Percentiles rank a stretch among this genome's conserved stretches.
phyloP scores from a whole-genome alignment of 106 monocot genomes.

The Hemerocallis citrina region DNA sequence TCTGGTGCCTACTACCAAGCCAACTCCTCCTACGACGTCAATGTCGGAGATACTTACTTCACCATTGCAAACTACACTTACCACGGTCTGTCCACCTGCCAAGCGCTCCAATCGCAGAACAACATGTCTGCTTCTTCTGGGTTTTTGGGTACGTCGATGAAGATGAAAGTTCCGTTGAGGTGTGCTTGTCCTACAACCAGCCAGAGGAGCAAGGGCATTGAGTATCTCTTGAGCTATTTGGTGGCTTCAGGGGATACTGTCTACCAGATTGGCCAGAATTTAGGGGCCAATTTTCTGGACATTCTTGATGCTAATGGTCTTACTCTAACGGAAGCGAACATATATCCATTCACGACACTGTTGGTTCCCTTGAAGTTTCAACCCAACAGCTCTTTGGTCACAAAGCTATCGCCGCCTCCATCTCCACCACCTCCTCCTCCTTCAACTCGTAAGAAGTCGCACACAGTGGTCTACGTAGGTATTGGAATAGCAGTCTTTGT shows the following conservation, averaged over 20 bases:
- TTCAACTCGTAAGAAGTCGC: conserved; percentile 10
- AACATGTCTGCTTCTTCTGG: neutral
- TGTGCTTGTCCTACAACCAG: conserved; percentile 20
- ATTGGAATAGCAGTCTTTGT: conserved; percentile 13
- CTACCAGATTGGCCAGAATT: conserved; percentile 1
- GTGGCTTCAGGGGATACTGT: neutral
- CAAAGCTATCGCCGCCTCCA: conserved; percentile 14
- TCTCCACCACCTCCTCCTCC: conserved; percentile 16
- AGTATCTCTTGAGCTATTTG: conserved; percentile 14
- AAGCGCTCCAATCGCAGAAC: conserved; percentile 22
- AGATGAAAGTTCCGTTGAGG: conserved; percentile 15
- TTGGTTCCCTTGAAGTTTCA: conserved; percentile 13
- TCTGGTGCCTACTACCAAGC: conserved; percentile 29
- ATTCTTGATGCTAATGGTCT: conserved; percentile 17
- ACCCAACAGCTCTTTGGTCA: conserved; percentile 2
- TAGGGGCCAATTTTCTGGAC: neutral
- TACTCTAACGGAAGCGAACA: neutral
- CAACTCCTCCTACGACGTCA: conserved; percentile 25
- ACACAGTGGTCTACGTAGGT: conserved; percentile 9
- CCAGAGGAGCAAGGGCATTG: conserved; percentile 5
- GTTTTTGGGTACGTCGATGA: neutral
- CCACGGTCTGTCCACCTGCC: conserved; percentile 51
- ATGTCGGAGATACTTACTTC: conserved; percentile 12
- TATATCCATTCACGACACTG: conserved; percentile 13
- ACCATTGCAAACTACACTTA: conserved; percentile 31